Conservation (phyloP, 805 yeast species). For the Candida dendrica region DNA sequence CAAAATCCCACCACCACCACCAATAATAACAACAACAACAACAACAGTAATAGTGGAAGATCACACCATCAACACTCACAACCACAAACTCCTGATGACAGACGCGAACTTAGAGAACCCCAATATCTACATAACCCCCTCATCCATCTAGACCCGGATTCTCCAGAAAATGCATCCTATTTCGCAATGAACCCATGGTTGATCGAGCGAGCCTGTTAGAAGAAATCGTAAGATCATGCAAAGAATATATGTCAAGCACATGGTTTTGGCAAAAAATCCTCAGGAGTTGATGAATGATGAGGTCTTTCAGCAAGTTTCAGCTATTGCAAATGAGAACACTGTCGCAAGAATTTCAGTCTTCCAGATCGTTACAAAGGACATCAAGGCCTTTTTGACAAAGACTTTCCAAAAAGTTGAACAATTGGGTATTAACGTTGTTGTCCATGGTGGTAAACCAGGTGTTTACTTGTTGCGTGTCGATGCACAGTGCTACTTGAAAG, state of each 20-base stretch:
- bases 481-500: not conserved
- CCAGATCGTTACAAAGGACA: not conserved
- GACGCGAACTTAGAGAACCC: too few species aligned
- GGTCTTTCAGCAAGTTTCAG: not conserved
- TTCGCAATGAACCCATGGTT: not conserved
- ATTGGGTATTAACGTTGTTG: not conserved
- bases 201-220: not conserved
- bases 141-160: not conserved
- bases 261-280: not conserved
- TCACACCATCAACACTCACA: too few species aligned
- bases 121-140: not conserved
- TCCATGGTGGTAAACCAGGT: not conserved
- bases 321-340: not conserved
- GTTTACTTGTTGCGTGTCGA: not conserved
- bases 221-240: not conserved
- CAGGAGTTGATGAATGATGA: not conserved
- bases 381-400: not conserved
- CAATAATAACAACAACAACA: not conserved
- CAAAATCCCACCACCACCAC: not conserved
- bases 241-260: not conserved
- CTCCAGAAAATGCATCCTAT: not conserved
- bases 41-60: too few species aligned
- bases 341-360: not conserved
- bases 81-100: too few species aligned
- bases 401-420: not conserved